Conservation (phyloP, 306 rosid genomes). For the Herpetospermum pedunculosum region DNA sequence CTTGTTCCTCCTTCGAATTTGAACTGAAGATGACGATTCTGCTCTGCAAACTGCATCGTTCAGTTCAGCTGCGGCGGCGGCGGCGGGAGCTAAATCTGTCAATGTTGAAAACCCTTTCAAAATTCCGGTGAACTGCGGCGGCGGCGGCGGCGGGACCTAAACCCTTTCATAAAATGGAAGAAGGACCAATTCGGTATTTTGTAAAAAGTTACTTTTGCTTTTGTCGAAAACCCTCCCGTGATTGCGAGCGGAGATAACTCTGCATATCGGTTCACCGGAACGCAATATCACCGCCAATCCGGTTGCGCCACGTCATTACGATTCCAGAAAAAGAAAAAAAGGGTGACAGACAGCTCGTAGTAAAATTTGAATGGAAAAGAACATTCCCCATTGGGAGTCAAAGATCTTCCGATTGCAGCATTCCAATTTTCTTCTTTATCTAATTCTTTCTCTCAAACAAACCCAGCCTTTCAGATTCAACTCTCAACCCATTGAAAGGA, state of each 20-base stretch:
- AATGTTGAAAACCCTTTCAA: no score
- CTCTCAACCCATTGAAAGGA: not conserved
- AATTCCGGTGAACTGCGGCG: no score
- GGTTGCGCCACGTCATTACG: not conserved
- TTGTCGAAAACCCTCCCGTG: conserved; percentile 4
- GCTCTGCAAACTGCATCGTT: no score
- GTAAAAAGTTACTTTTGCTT: not conserved
- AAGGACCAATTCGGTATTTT: not conserved
- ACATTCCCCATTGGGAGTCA: conserved; percentile 6
- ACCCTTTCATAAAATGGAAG: no score
- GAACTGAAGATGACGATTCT: no score
- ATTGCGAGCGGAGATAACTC: not conserved
- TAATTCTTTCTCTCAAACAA: not conserved
- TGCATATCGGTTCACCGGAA: not conserved
- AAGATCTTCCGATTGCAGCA: not conserved
- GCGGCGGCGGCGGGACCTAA: no score
- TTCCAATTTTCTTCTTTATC: not conserved
- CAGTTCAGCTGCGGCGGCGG: no score
- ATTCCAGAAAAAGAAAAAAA: not conserved
- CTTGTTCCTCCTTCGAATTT: not conserved
- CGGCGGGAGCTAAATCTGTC: no score
- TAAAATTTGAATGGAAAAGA: not conserved
- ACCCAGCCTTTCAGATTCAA: not conserved
- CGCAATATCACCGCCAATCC: not conserved
- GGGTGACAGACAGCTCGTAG: not conserved